Conservation (phyloP, 140 eudicot genomes). For the Oenanthe javanica region DNA sequence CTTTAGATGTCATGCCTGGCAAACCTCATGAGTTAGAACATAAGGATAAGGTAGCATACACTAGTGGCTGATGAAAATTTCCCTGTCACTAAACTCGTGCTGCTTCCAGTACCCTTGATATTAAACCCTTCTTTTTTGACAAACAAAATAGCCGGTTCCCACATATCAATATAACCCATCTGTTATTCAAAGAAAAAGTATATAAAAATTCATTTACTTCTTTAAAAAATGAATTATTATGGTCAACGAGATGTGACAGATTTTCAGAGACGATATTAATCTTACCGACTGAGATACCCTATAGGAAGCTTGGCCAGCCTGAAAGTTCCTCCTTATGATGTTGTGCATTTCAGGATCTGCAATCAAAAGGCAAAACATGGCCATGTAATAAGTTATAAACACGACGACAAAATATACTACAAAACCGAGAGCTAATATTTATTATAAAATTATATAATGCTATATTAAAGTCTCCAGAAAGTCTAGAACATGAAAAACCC, state of each 20-base stretch:
- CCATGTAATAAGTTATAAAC: background rate
- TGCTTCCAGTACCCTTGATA: conserved; percentile 61
- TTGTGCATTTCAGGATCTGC: conserved; percentile 82
- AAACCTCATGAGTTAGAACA: background rate
- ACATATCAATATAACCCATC: conserved; percentile 61
- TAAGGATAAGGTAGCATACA: conserved; percentile 35
- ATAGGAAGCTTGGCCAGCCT: conserved; percentile 65
- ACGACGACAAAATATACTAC: background rate
- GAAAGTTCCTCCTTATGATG: conserved; percentile 54
- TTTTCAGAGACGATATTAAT: background rate
- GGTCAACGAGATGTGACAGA: background rate
- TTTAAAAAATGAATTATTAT: background rate
- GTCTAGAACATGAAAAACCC: background rate
- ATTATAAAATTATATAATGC: background rate
- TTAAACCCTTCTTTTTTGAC: conserved; percentile 77
- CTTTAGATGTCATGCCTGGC: background rate
- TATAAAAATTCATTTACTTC: background rate
- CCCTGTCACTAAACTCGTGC: conserved; percentile 46
- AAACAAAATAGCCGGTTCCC: conserved; percentile 79
- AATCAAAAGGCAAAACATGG: conserved; percentile 14
- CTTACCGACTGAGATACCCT: conserved; percentile 60
- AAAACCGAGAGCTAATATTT: background rate
- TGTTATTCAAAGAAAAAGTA: conserved; percentile 21
- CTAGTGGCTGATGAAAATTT: conserved; percentile 51
- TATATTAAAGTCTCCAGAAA: background rate